These are phyloP conservation scores for Daldinia childiae DNA, from an alignment of 495 filamentous ascomycete species.

Conservation along the genomic window DNA sequence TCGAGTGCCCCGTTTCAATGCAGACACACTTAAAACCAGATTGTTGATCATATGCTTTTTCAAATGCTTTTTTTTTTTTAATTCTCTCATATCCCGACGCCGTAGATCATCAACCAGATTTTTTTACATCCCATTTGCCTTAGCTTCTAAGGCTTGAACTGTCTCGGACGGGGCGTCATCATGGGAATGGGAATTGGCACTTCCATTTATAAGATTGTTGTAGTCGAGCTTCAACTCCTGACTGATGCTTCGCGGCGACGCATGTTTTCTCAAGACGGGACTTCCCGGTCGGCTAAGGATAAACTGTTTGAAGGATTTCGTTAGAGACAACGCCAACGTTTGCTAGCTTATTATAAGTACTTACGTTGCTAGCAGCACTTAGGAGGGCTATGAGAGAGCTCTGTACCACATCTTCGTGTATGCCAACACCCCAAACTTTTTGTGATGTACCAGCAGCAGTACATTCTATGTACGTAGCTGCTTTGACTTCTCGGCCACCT, in stretches of 20 bases:
- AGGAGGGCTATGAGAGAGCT: slow-evolving; percentile 89
- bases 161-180: slow-evolving; percentile 44
- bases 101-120: background rate
- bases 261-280: slow-evolving; percentile 60
- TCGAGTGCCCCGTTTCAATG: background rate
- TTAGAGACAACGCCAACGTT: slow-evolving; percentile 11
- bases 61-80: slow-evolving; percentile 6
- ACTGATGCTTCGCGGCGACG: slow-evolving; percentile 46
- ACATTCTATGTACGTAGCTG: slow-evolving; percentile 94
- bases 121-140: slow-evolving; percentile 55
- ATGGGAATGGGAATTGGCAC: slow-evolving; percentile 34
- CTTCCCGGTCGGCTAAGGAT: slow-evolving; percentile 64
- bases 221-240: slow-evolving; percentile 51
- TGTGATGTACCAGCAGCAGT: slow-evolving; percentile 72
- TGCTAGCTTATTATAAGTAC: slow-evolving; percentile 44
- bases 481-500: slow-evolving; percentile 80
- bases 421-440: slow-evolving; percentile 93
- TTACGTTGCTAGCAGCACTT: slow-evolving; percentile 87
- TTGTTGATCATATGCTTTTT: slow-evolving; percentile 19
- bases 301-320: slow-evolving; percentile 58
- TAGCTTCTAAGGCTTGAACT: slow-evolving; percentile 55
- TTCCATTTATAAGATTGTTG: slow-evolving; percentile 42
- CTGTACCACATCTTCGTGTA: slow-evolving; percentile 94
- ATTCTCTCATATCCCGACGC: background rate
- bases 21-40: background rate